Base-by-base conservation (phyloP, 306 rosid genomes). In the Vicia faba region DNA sequence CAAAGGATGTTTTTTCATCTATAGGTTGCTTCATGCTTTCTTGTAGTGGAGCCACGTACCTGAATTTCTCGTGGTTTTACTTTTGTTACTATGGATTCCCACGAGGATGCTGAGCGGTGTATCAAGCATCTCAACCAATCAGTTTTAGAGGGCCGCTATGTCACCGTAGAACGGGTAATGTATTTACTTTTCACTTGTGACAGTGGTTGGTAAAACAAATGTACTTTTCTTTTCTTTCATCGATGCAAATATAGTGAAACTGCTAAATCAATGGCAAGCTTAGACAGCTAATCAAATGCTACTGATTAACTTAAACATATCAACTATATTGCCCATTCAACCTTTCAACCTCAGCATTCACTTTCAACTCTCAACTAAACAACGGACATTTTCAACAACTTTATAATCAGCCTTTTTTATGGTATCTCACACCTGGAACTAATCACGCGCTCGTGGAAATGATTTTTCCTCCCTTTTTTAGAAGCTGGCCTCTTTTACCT, bases 61-160 rank as follows among this genome's bases (percentile, higher is more conserved):
- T 95, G 92, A 2, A 84, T 90, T 41, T 95, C 99, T 38, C 99
- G 99, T 45, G 99, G 99, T 60, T 95, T 95, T 86, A 96, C 99
- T 43, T 95, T 95, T 73, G 78, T 95, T 63, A 86, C 97, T 0
- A 95, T 95, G 99, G 97, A 84, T 72, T 13, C 31, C 58, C 79
- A 61, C 38, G 99, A 95, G 41, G 96, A 76, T 81, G 99, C 99
- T 3, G 85, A 81, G 56, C 92, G 96, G 49, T 90, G 97, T 68
- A 79, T 91, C 56, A 88, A 95, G 79, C 80, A 90, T 84, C 99
- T 95, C 75, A 95, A 95, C 81, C 97, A 95, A 74, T 95, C 97
- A n/a, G 87, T 95, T 69, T 83, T 95, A 66, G 96, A 90, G 84
- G 99, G 99, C 59, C 95, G 97, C 45, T 88, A 85, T 62, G 91